phyloP scores from a whole-genome alignment of 805 yeast genomes.

The Candida insectalens region DNA sequence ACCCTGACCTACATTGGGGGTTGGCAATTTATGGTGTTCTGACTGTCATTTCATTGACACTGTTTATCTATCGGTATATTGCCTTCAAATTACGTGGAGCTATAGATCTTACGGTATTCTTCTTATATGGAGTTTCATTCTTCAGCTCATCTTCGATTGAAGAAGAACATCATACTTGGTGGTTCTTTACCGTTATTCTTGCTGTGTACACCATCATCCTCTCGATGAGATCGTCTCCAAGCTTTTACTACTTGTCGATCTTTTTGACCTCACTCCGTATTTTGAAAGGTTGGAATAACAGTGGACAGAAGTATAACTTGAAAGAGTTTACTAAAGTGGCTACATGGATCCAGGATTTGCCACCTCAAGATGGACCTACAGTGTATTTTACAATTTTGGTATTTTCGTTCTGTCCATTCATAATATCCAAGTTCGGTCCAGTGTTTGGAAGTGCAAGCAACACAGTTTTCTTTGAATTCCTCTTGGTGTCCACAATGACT shows the following conservation, averaged over 20 bases:
- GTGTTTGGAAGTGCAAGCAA: background rate
- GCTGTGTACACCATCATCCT: constrained; percentile 8
- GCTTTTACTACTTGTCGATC: constrained; percentile 8
- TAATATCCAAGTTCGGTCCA: constrained; percentile 2
- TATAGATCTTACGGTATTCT: constrained; percentile 20
- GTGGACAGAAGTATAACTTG: constrained; percentile 74
- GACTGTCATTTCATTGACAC: constrained; percentile 19
- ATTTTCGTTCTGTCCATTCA: constrained; percentile 11
- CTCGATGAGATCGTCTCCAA: constrained; percentile 6
- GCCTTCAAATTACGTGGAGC: constrained; percentile 8
- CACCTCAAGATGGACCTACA: constrained; percentile 14
- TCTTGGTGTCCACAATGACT: constrained; percentile 35
- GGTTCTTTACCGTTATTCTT: constrained; percentile 51
- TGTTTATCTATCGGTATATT: constrained; percentile 10
- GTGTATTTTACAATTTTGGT: constrained; percentile 10
- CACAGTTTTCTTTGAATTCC: constrained; percentile 26
- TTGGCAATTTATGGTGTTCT: constrained; percentile 23
- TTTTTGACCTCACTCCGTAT: constrained; percentile 37
- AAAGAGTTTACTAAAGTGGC: constrained; percentile 40
- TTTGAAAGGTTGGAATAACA: constrained; percentile 75
- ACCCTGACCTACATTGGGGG: constrained; percentile 37
- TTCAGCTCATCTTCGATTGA: constrained; percentile 89
- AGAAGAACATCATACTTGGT: constrained; percentile 96
- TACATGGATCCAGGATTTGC: constrained; percentile 25
- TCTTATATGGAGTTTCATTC: constrained; percentile 40